phyloP scores from a whole-genome alignment of 352 stramenopile species.

The Globisporangium barbulae region DNA sequence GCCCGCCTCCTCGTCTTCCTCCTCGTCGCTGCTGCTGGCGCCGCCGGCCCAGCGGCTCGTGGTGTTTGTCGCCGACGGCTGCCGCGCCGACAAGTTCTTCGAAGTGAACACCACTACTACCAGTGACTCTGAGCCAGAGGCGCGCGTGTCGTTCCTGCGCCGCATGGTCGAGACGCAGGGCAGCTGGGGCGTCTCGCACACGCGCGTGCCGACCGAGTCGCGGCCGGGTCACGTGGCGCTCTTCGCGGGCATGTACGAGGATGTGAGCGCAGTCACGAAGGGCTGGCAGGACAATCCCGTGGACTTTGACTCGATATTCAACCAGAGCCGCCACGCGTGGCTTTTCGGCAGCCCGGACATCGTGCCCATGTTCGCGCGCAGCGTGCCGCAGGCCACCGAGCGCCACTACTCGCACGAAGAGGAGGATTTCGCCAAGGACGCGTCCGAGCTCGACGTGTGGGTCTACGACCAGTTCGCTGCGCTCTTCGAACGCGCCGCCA shows the following conservation, averaged over 20 bases:
- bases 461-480: slow-evolving; percentile 52
- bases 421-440: slow-evolving; percentile 82
- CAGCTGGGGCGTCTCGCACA: slow-evolving; percentile 84
- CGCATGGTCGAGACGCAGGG: slow-evolving; percentile 46
- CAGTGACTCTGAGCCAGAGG: slow-evolving; percentile 5
- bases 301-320: slow-evolving; percentile 87
- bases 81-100: slow-evolving; percentile 83
- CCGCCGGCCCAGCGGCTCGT: slow-evolving; percentile 65
- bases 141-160: slow-evolving; percentile 63
- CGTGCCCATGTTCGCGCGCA: slow-evolving; percentile 81
- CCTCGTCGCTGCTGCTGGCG: slow-evolving; percentile 20
- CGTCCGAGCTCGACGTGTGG: slow-evolving; percentile 75
- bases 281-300: slow-evolving; percentile 86
- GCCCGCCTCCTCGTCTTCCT: slow-evolving; percentile 10
- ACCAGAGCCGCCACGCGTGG: slow-evolving; percentile 64
- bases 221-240: slow-evolving; percentile 80
- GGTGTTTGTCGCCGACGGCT: slow-evolving; percentile 83
- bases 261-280: slow-evolving; percentile 86
- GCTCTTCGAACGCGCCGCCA: slow-evolving; percentile 33
- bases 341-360: slow-evolving; percentile 84
- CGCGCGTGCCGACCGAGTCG: slow-evolving; percentile 82
- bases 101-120: slow-evolving; percentile 34
- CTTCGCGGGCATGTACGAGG: slow-evolving; percentile 87
- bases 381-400: slow-evolving; percentile 63
- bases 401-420: slow-evolving; percentile 74